phyloP scores from a whole-genome alignment of 2,329 filamentous ascomycete species.

The Colletotrichum gigasporum region DNA sequence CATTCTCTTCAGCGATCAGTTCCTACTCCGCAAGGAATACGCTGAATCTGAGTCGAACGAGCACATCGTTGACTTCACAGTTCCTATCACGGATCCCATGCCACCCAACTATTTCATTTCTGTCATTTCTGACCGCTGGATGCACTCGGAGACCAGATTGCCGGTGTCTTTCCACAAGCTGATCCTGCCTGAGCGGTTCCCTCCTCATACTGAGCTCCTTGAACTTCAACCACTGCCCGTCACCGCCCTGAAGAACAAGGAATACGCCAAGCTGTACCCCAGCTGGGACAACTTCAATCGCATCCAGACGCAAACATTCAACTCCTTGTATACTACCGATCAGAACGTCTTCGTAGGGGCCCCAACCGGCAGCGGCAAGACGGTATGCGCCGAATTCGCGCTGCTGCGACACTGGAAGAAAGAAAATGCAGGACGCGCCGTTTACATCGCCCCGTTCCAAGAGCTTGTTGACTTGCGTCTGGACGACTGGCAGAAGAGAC shows the following conservation, averaged over 20 bases:
- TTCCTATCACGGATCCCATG: slow-evolving; percentile 96
- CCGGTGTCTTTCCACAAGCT: slow-evolving; percentile 96
- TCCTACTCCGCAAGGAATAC: slow-evolving; percentile 90
- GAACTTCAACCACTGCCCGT: slow-evolving; percentile 93
- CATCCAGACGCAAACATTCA: slow-evolving; percentile 97
- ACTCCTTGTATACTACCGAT: slow-evolving; percentile 88
- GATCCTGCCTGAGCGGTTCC: slow-evolving; percentile 93
- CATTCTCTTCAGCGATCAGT: slow-evolving; percentile 93
- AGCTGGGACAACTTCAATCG: slow-evolving; percentile 93
- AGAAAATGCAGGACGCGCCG: slow-evolving; percentile 75
- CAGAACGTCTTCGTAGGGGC: slow-evolving; percentile 94
- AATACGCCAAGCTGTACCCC: slow-evolving; percentile 84
- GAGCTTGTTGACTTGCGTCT: slow-evolving; percentile 86
- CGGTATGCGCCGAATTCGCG: slow-evolving; percentile 94
- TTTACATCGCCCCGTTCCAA: slow-evolving; percentile 95
- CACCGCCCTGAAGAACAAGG: slow-evolving; percentile 85
- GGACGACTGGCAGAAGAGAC: slow-evolving; percentile 85
- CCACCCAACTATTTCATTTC: slow-evolving; percentile 99
- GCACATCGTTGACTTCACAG: slow-evolving; percentile 94
- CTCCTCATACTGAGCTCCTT: slow-evolving; percentile 89
- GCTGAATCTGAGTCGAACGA: slow-evolving; percentile 87
- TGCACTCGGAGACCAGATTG: slow-evolving; percentile 95
- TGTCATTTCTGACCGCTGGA: slow-evolving; percentile 94
- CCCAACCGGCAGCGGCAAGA: slow-evolving; percentile 96
- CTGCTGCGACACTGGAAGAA: slow-evolving; percentile 88